These are phyloP conservation scores for Ophiostoma tasmaniense DNA, from an alignment of 2,329 filamentous ascomycete species.

Conservation along the genomic window DNA sequence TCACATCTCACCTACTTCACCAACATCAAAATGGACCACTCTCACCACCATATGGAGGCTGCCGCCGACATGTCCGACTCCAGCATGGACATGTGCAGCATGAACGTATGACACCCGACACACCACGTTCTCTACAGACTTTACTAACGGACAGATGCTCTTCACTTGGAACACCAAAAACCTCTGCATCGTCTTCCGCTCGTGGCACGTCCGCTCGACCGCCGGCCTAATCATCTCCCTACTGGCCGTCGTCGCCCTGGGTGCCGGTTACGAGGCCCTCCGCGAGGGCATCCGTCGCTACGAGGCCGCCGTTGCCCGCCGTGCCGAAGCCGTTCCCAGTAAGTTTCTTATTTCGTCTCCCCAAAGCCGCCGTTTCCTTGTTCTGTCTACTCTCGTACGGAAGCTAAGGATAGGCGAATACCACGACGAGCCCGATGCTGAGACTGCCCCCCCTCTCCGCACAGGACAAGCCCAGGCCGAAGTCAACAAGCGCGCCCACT, in stretches of 20 bases:
- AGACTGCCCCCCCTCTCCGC: conserved; percentile 54
- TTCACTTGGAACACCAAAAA: conserved; percentile 93
- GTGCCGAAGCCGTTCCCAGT: conserved; percentile 45
- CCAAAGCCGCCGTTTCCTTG: background rate
- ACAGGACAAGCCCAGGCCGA: conserved; percentile 63
- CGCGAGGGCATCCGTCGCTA: conserved; percentile 70
- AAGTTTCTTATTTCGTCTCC: conserved; percentile 32
- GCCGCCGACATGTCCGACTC: conserved; percentile 49
- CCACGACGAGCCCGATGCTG: conserved; percentile 38
- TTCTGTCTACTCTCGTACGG: background rate
- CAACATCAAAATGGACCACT: conserved; percentile 34
- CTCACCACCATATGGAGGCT: conserved; percentile 25
- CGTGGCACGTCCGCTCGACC: conserved; percentile 76
- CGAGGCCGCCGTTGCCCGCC: conserved; percentile 49
- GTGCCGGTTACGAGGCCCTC: conserved; percentile 87
- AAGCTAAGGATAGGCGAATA: conserved; percentile 4
- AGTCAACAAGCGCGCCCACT: conserved; percentile 58
- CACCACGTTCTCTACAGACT: background rate
- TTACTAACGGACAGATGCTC: conserved; percentile 64
- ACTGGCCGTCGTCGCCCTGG: conserved; percentile 69
- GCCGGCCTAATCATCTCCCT: conserved; percentile 73
- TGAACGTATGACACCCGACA: conserved; percentile 60
- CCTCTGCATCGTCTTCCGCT: conserved; percentile 90
- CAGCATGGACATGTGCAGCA: conserved; percentile 65
- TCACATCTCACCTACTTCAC: background rate